phyloP scores from a whole-genome alignment of 768 basidiomycete species.

The Lentinula aciculospora region DNA sequence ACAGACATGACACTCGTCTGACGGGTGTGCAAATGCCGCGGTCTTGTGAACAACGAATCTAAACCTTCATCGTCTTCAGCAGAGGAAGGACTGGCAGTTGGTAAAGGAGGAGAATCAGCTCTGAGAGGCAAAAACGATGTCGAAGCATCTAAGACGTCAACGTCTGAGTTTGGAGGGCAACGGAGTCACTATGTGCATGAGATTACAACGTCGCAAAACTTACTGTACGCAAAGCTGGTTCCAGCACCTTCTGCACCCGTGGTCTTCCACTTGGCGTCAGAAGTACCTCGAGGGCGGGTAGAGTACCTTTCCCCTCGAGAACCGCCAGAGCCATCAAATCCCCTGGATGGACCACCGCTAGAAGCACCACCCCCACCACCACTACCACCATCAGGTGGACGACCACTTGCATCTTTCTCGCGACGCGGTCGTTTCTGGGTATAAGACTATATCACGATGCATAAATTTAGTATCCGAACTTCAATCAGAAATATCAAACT shows the following conservation, averaged over 20 bases:
- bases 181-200: neutral
- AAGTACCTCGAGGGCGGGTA: constrained; percentile 61
- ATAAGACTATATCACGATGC: constrained; percentile 49
- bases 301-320: constrained; percentile 25
- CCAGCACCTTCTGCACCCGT: constrained; percentile 5
- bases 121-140: neutral
- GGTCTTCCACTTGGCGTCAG: constrained; percentile 55
- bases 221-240: constrained; percentile 10
- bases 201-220: neutral
- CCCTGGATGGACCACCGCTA: constrained; percentile 11
- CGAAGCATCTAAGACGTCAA: neutral
- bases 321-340: constrained; percentile 26
- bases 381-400: constrained; percentile 26
- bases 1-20: constrained; percentile 38
- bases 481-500: neutral
- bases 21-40: constrained; percentile 21
- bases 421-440: constrained; percentile 70
- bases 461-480: neutral
- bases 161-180: neutral
- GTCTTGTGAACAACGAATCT: constrained; percentile 16
- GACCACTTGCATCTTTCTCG: constrained; percentile 35
- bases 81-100: neutral
- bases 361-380: constrained; percentile 32
- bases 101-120: neutral
- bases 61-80: neutral